Evolutionary conservation across 2,329 filamentous ascomycete species (phyloP).

Genomic region (Fusarium equiseti): DNA sequence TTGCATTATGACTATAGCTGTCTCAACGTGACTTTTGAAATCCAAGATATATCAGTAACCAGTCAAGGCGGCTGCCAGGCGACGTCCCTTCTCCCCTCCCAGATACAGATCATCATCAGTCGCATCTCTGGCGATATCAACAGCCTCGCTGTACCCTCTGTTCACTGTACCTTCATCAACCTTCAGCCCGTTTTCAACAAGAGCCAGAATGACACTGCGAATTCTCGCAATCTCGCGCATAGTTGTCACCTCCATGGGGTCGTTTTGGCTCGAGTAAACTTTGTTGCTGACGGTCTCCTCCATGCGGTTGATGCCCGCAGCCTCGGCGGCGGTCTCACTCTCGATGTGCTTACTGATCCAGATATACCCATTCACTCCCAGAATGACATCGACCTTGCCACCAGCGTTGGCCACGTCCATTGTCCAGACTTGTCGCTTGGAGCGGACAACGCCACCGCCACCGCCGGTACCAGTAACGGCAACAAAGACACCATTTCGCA

Average conservation of each 20-base stretch:
- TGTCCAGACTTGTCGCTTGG: slow-evolving; percentile 89
- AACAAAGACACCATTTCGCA: slow-evolving; percentile 92
- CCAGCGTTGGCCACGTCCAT: slow-evolving; percentile 69
- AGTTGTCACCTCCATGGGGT: slow-evolving; percentile 80
- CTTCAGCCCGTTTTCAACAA: slow-evolving; percentile 84
- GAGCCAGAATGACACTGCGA: slow-evolving; percentile 81
- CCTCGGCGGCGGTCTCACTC: slow-evolving; percentile 62
- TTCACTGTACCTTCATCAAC: slow-evolving; percentile 93
- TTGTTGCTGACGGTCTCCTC: slow-evolving; percentile 88
- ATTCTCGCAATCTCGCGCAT: slow-evolving; percentile 90
- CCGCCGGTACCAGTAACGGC: slow-evolving; percentile 85
- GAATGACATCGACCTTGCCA: slow-evolving; percentile 82
- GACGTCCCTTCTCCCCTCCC: slow-evolving; percentile 67
- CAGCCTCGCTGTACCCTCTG: slow-evolving; percentile 82
- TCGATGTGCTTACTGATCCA: slow-evolving; percentile 91
- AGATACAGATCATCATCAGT: slow-evolving; percentile 71
- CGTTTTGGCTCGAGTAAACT: slow-evolving; percentile 96
- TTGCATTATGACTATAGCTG: slow-evolving; percentile 15
- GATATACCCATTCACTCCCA: slow-evolving; percentile 97
- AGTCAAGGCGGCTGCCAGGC: slow-evolving; percentile 59
- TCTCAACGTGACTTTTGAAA: neutral
- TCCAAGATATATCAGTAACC: slow-evolving; percentile 36
- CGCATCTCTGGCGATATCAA: slow-evolving; percentile 77
- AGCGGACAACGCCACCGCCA: slow-evolving; percentile 86
- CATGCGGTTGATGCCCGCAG: slow-evolving; percentile 80